These are phyloP conservation scores for Sisymbrium irio DNA, from an alignment of 345 rosid species.

Conservation along the genomic window DNA sequence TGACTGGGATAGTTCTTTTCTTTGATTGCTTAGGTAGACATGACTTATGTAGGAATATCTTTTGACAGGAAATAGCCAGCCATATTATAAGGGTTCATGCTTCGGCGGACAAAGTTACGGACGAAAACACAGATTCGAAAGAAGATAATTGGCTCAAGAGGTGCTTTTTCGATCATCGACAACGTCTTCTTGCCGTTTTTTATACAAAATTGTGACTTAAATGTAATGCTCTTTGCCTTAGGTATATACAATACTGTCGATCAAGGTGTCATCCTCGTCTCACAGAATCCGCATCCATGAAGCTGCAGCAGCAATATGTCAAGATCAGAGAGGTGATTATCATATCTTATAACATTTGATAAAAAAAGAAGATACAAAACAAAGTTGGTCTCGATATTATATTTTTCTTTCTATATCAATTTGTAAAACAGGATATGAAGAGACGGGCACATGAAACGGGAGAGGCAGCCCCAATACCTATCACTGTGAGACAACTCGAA, in stretches of 20 bases:
- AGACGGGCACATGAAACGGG: conserved; percentile 94
- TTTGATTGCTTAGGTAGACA: background rate
- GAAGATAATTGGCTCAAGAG: conserved; percentile 97
- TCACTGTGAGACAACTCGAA: conserved; percentile 95
- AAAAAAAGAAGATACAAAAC: background rate
- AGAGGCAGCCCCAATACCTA: conserved; percentile 80
- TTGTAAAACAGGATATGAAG: conserved; percentile 69
- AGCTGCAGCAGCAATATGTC: conserved; percentile 78
- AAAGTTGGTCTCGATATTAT: background rate
- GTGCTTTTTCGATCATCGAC: conserved; percentile 31
- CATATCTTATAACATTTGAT: background rate
- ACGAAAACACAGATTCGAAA: conserved; percentile 52
- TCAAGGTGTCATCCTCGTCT: conserved; percentile 81
- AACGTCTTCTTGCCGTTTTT: background rate
- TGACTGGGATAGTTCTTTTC: background rate
- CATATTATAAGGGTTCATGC: conserved; percentile 95
- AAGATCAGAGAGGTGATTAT: conserved; percentile 72
- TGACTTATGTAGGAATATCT: conserved; percentile 17
- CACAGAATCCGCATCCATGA: conserved; percentile 67
- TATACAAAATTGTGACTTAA: conserved; percentile 16
- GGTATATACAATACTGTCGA: conserved; percentile 86
- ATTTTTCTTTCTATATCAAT: background rate
- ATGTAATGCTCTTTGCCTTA: conserved; percentile 29
- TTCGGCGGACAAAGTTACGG: conserved; percentile 61
- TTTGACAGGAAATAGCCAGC: conserved; percentile 77